Evolutionary conservation across 2,329 filamentous ascomycete genomes (phyloP), one percentile per base, ranked within the genome.

Genomic region (Didymella segeticola): DNA sequence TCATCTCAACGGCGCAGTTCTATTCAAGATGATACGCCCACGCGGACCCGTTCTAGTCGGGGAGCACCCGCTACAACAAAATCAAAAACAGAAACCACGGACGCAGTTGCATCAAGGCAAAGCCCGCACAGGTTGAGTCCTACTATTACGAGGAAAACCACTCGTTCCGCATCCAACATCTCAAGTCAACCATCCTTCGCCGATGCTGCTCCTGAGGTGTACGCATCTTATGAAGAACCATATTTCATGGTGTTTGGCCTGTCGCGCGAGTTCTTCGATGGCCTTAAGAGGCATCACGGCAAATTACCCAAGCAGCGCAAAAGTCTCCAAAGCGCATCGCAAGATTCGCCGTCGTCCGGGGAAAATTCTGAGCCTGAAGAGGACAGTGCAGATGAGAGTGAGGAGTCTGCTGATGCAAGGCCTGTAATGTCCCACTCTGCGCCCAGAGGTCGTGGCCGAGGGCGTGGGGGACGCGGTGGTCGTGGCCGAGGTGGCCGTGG

Each of bases 201-300:
- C 19, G 67, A 68, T 43, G 62, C 62, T 41, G 67, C 61, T 22
- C 57, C 59, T 19, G 63, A 68, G 29, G 60, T 74, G 19, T 67
- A 69, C 47, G 70, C 68, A 41, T 65, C 62, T n/a, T 75, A 68
- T 38, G 61, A 71, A 47, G 56, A 61, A 29, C 69, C 66, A 25
- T 61, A 71, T 31, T 63, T 75, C 12, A 70, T 67, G 62, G 67
- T 75, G 29, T 68, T 70, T 58, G 70, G 70, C 33, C 34, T 75
- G 27, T 62, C 70, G 47, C 64, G 53, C 38, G 65, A 72, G 47
- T 74, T 73, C 55, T 67, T 70, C 46, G 56, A 67, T 43, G 53
- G 57, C n/a, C 62, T 74, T 17, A 66, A 69, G 54, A 68, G 61
- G 47, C 63, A 62, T 51, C 64, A 62, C 47, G 63, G 61, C 47